These are phyloP conservation scores for Teratosphaeria epicoccoides DNA, from an alignment of 2,329 filamentous ascomycete genomes.

Conservation along the genomic window DNA sequence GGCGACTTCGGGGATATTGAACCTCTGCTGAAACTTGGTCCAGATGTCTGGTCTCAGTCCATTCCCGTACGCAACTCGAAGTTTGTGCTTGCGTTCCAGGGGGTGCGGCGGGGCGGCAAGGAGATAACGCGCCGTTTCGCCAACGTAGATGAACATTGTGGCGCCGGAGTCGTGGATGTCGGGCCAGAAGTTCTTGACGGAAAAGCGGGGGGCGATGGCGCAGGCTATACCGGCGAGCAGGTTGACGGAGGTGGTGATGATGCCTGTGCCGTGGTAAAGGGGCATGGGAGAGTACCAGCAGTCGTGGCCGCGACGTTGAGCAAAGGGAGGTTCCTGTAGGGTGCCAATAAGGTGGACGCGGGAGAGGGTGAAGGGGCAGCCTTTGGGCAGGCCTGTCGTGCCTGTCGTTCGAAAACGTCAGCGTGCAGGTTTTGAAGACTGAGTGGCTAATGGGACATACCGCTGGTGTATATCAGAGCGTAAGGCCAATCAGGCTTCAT, in stretches of 20 bases:
- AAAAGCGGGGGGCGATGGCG: constrained; percentile 57
- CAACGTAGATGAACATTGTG: constrained; percentile 66
- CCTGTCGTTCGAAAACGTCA: background rate
- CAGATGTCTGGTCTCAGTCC: constrained; percentile 59
- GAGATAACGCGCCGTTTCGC: constrained; percentile 65
- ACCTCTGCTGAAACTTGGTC: constrained; percentile 52
- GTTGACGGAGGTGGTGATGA: constrained; percentile 50
- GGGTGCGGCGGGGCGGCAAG: constrained; percentile 54
- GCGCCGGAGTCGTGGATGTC: constrained; percentile 57
- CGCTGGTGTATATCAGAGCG: constrained; percentile 65
- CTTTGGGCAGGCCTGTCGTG: constrained; percentile 60
- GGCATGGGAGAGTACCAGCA: constrained; percentile 65
- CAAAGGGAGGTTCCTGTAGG: constrained; percentile 21
- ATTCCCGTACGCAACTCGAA: constrained; percentile 53
- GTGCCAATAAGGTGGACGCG: constrained; percentile 22
- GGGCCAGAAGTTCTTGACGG: constrained; percentile 57
- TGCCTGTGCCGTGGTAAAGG: constrained; percentile 65
- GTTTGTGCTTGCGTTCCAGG: constrained; percentile 47
- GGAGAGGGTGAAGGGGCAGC: constrained; percentile 49
- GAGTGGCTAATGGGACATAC: constrained; percentile 31
- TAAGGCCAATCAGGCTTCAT: constrained; percentile 44
- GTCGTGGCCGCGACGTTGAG: constrained; percentile 38
- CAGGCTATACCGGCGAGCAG: constrained; percentile 46
- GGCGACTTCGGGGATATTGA: constrained; percentile 50
- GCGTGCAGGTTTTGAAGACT: background rate